phyloP scores from a whole-genome alignment of 176 grass and related monocot species.

The Bromus sterilis region DNA sequence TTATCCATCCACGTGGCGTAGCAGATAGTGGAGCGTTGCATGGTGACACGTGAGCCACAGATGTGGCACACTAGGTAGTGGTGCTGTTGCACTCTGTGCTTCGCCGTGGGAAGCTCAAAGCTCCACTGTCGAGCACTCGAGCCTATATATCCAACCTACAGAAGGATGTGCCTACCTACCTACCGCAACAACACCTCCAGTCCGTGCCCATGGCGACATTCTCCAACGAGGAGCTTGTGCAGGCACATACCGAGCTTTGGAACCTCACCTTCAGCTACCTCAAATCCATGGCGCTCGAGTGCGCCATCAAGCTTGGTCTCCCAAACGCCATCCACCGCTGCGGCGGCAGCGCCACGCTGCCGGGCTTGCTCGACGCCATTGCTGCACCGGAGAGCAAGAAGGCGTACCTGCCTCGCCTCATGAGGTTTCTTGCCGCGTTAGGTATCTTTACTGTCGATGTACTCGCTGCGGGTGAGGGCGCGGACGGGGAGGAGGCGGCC shows the following conservation, averaged over 20 bases:
- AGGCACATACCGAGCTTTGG: slow-evolving; percentile 24
- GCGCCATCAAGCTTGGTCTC: slow-evolving; percentile 37
- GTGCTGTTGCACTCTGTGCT: too few relatives aligned
- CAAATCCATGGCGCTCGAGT: slow-evolving; percentile 31
- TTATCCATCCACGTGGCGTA: too few relatives aligned
- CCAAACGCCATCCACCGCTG: slow-evolving; percentile 10
- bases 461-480: not conserved
- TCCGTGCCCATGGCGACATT: not conserved
- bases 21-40: too few relatives aligned
- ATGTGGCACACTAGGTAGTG: too few relatives aligned
- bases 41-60: too few relatives aligned
- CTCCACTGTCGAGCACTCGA: too few relatives aligned
- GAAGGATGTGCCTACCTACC: not conserved
- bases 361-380: not conserved
- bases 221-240: not conserved
- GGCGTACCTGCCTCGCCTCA: slow-evolving; percentile 23
- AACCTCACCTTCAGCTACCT: slow-evolving; percentile 9
- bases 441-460: not conserved
- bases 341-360: slow-evolving; percentile 13
- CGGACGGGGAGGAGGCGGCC: not conserved
- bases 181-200: not conserved
- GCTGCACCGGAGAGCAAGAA: not conserved
- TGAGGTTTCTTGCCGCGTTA: slow-evolving; percentile 21
- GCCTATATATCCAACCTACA: too few relatives aligned
- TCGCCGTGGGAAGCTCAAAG: too few relatives aligned